Conservation (phyloP, 2,329 filamentous ascomycete species). For the Aspergillus vadensis region DNA sequence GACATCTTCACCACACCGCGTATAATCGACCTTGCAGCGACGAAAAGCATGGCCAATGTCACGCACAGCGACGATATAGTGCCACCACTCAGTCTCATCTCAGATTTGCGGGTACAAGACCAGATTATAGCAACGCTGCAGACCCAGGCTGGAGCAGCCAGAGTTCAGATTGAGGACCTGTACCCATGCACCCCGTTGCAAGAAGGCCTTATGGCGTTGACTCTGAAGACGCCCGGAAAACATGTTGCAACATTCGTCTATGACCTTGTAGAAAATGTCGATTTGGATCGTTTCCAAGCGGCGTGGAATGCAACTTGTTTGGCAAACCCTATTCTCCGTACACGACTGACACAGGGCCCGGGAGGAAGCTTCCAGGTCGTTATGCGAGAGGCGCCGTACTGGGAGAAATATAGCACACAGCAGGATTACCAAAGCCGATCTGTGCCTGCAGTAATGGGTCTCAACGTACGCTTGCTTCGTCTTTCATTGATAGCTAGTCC, state of each 20-base stretch:
- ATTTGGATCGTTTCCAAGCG: conserved; percentile 37
- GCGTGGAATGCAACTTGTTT: conserved; percentile 41
- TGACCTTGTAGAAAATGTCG: conserved; percentile 29
- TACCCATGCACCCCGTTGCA: conserved; percentile 35
- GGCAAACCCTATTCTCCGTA: conserved; percentile 43
- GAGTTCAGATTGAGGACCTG: conserved; percentile 25
- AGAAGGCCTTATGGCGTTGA: conserved; percentile 38
- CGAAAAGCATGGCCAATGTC: too few relatives aligned
- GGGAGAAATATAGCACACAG: background rate
- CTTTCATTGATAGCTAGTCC: conserved; percentile 24
- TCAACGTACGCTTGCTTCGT: conserved; percentile 23
- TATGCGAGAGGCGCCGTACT: background rate
- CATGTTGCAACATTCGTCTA: conserved; percentile 44
- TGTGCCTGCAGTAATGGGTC: conserved; percentile 14
- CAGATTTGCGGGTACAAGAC: background rate
- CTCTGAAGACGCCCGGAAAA: conserved; percentile 35
- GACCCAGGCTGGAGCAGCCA: too few relatives aligned
- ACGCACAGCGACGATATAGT: too few relatives aligned
- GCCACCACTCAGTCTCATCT: background rate
- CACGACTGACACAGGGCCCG: conserved; percentile 30
- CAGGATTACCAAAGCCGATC: too few relatives aligned
- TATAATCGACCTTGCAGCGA: background rate
- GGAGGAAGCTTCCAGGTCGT: background rate
- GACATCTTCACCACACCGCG: conserved; percentile 18
- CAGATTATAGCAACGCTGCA: conserved; percentile 2